Conservation (phyloP, 1,284 basidiomycete species). For the Bondarzewia mesenterica region DNA sequence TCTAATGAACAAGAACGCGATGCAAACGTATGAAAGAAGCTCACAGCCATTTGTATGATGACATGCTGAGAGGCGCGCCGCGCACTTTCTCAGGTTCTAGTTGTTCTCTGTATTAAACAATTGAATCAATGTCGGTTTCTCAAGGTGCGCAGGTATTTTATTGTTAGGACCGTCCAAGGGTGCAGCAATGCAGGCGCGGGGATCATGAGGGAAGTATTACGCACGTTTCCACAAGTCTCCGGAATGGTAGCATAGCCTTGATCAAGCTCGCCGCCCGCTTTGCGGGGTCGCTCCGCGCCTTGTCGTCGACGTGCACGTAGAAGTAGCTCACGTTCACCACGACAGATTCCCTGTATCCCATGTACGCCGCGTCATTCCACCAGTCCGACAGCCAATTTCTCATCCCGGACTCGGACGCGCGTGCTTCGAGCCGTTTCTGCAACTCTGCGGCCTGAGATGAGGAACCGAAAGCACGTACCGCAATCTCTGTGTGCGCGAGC, state of each 20-base stretch:
- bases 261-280: slow-evolving; percentile 73
- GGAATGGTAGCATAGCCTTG: slow-evolving; percentile 80
- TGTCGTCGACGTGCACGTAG: slow-evolving; percentile 81
- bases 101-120: slow-evolving; percentile 57
- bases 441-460: slow-evolving; percentile 68
- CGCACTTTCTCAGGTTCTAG: slow-evolving; percentile 90
- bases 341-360: slow-evolving; percentile 83
- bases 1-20: not conserved
- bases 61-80: slow-evolving; percentile 83
- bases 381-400: slow-evolving; percentile 92
- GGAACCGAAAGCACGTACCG: slow-evolving; percentile 64
- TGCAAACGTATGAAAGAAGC: slow-evolving; percentile 19
- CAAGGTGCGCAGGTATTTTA: too few relatives aligned
- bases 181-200: too few relatives aligned
- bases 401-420: slow-evolving; percentile 53
- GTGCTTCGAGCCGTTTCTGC: slow-evolving; percentile 73
- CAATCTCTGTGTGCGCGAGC: slow-evolving; percentile 49
- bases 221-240: slow-evolving; percentile 74
- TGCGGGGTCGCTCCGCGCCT: slow-evolving; percentile 44
- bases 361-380: slow-evolving; percentile 95
- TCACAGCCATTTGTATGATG: slow-evolving; percentile 89
- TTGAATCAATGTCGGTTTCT: not conserved
- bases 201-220: slow-evolving; percentile 22
- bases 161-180: too few relatives aligned
- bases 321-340: slow-evolving; percentile 95